Percentiles rank a stretch among this genome's conserved stretches.
Conservation (phyloP, 1,139 yeast genomes). For the Pichia sp. region DNA sequence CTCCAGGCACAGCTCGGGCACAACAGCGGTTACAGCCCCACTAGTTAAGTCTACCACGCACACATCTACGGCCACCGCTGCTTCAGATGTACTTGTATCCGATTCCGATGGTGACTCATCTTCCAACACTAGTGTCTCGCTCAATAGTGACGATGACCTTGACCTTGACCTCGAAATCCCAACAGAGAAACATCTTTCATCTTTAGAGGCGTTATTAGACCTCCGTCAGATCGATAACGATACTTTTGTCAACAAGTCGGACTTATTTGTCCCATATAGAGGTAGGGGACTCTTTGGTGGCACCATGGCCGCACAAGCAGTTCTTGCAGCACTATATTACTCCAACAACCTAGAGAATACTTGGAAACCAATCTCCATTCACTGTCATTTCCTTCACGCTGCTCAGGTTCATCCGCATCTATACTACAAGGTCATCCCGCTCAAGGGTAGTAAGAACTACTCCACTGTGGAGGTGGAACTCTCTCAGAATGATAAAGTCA, state of each 20-base stretch:
- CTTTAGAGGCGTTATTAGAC: conserved; percentile 13
- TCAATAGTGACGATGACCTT: conserved; percentile 1
- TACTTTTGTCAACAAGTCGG: conserved; percentile 20
- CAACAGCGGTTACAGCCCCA: too few relatives aligned
- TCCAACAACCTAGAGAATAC: conserved; percentile 33
- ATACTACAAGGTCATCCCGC: conserved; percentile 48
- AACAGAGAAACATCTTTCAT: too few relatives aligned
- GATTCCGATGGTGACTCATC: too few relatives aligned
- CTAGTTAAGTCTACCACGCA: too few relatives aligned
- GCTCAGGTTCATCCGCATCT: conserved; percentile 46
- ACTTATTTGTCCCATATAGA: conserved; percentile 38
- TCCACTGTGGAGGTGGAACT: conserved; percentile 54
- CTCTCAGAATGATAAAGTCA: conserved; percentile 42
- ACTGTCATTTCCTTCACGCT: conserved; percentile 42
- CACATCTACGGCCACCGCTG: too few relatives aligned
- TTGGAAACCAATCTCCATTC: conserved; percentile 44
- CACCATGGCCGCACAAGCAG: conserved; percentile 63
- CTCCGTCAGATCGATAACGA: conserved; percentile 10
- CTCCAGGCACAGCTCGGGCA: too few relatives aligned
- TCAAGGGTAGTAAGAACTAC: conserved; percentile 58
- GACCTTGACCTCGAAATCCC: conserved; percentile 1
- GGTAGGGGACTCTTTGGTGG: conserved; percentile 82
- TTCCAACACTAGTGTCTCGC: conserved; percentile 3
- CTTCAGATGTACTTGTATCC: too few relatives aligned
- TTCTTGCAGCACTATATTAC: conserved; percentile 49